Evolutionary conservation across 805 yeast genomes (phyloP), one percentile per base, ranked within the genome.

Genomic region (Crinitomyces ghanaensis): DNA sequence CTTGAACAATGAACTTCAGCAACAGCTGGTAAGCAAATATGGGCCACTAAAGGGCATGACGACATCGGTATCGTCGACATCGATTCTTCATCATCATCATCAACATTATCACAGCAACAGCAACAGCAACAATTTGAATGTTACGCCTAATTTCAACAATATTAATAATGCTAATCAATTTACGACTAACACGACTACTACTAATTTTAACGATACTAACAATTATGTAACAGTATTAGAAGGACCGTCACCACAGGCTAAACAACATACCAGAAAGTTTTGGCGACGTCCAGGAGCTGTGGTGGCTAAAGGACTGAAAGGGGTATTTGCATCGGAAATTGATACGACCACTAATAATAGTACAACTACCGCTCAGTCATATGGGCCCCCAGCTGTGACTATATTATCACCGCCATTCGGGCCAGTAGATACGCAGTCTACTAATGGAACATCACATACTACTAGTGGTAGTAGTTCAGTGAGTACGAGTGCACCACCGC

Each of bases 211-310:
- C n/a, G n/a, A n/a, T n/a, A n/a, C n/a, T n/a, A n/a, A n/a, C n/a
- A n/a, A n/a, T n/a, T n/a, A n/a, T n/a, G 55, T 48, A 8, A 48
- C 56, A 4, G 42, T 51, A 14, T 39, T 51, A 7, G 56, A 48
- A 17, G 48, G 36, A 16, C 41, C 39, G 16, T 45, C 35, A 8
- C 42, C 37, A 4, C 46, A 47, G 25, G 40, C 44, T 14, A 30
- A 41, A 19, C 43, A 46, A 26, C 46, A 45, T 19, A 48, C 45
- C 1, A 34, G 50, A 24, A 31, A 48, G 33, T 50, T 54, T 38
- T 56, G 62, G 62, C 53, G 49, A 28, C 41, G 56, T 9, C 52
- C 57, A 16, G 58, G 60, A 12, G 54, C 54, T 6, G 59, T 54
- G 5, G 53, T 53, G 4, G 61, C 60, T 26, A 56, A 56, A 33